Percentiles rank a stretch among this genome's conserved stretches.
phyloP scores from a whole-genome alignment of 2,329 filamentous ascomycete genomes.

The Orbilia ellipsospora region DNA sequence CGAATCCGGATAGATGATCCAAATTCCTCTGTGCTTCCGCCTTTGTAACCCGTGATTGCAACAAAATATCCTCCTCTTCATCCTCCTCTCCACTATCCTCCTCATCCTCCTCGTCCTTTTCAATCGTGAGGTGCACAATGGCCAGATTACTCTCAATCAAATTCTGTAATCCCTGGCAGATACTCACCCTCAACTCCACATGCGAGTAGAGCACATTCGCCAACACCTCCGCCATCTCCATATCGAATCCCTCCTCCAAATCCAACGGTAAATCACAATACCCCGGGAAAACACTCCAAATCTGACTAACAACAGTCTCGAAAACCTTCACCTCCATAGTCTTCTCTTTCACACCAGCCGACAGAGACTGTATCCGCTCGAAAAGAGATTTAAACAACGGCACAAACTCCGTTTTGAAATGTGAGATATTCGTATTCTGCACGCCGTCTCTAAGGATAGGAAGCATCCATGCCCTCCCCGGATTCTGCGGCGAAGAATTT shows the following conservation, averaged over 20 bases:
- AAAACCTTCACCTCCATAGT: conserved; percentile 98
- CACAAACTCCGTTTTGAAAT: conserved; percentile 87
- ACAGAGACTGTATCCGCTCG: conserved; percentile 73
- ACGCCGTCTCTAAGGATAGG: conserved; percentile 89
- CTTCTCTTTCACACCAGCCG: conserved; percentile 79
- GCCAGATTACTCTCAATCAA: conserved; percentile 92
- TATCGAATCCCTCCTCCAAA: conserved; percentile 78
- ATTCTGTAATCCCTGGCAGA: conserved; percentile 86
- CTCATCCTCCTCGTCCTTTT: neutral
- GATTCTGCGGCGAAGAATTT: conserved; percentile 78
- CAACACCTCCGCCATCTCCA: conserved; percentile 86
- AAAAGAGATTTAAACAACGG: conserved; percentile 91
- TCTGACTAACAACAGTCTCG: conserved; percentile 93
- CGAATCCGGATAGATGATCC: conserved; percentile 79
- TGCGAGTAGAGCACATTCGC: conserved; percentile 94
- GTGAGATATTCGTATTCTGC: conserved; percentile 84
- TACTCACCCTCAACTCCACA: conserved; percentile 82
- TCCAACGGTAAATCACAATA: conserved; percentile 95
- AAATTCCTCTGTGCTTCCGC: conserved; percentile 81
- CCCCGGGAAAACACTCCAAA: conserved; percentile 91
- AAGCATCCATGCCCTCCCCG: conserved; percentile 92
- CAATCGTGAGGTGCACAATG: conserved; percentile 70
- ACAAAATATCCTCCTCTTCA: conserved; percentile 70
- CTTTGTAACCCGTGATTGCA: conserved; percentile 82
- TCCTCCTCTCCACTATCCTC: conserved; percentile 66